Conservation (phyloP, 495 filamentous ascomycete genomes). For the Oleoguttula mirabilis region DNA sequence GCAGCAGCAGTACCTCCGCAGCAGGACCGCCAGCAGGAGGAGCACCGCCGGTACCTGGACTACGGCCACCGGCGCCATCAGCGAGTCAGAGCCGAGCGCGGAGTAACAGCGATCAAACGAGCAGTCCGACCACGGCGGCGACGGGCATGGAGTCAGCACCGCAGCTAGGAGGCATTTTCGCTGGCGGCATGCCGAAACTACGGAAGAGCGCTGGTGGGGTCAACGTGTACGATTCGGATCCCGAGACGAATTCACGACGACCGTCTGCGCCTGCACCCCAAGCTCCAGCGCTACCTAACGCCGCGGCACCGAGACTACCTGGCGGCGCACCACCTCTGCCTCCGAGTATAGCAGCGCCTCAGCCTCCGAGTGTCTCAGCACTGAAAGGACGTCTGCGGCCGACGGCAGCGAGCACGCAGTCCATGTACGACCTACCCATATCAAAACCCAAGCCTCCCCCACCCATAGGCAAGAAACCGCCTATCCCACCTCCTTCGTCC, state of each 20-base stretch:
- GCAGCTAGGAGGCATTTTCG: conserved; percentile 81
- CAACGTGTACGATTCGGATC: conserved; percentile 77
- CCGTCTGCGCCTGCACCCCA: conserved; percentile 16
- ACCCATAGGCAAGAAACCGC: conserved; percentile 35
- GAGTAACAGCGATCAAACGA: conserved; percentile 68
- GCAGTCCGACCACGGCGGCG: conserved; percentile 30
- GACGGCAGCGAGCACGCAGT: conserved; percentile 18
- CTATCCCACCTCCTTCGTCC: conserved; percentile 35
- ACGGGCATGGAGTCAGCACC: conserved; percentile 44
- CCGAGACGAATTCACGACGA: conserved; percentile 39
- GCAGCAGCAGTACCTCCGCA: conserved; percentile 41
- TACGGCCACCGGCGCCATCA: conserved; percentile 69
- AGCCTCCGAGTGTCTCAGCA: conserved; percentile 30
- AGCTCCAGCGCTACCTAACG: conserved; percentile 33
- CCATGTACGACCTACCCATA: not conserved
- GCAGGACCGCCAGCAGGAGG: conserved; percentile 50
- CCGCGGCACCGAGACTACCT: conserved; percentile 51
- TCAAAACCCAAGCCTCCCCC: conserved; percentile 30
- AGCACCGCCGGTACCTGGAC: conserved; percentile 71
- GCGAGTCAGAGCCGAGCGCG: conserved; percentile 47
- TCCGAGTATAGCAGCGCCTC: conserved; percentile 43
- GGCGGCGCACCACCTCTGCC: conserved; percentile 51
- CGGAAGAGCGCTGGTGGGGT: conserved; percentile 76
- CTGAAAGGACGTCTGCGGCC: conserved; percentile 31
- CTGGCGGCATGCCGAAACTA: conserved; percentile 89